These are phyloP conservation scores for Aspergillus ellipticus DNA, from an alignment of 495 filamentous ascomycete species.

Conservation along the genomic window DNA sequence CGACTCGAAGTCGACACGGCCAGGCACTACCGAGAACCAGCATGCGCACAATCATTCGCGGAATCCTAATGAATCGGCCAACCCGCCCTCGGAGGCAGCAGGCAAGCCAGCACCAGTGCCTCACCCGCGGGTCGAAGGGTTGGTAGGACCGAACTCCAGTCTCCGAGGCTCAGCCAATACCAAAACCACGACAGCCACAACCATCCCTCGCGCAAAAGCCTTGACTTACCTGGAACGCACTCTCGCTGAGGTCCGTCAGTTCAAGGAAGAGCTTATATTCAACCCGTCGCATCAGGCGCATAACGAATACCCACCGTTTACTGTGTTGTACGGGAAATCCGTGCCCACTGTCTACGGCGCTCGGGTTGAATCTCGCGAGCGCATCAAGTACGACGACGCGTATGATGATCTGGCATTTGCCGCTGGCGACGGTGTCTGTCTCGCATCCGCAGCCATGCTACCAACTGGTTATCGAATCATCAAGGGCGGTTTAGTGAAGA, in stretches of 20 bases:
- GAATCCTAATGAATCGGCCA: conserved; percentile 6
- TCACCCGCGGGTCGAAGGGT: conserved; percentile 30
- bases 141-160: conserved; percentile 30
- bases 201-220: conserved; percentile 51
- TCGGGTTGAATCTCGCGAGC: conserved; percentile 60
- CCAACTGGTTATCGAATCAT: conserved; percentile 73
- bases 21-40: conserved; percentile 9
- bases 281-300: conserved; percentile 50
- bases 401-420: conserved; percentile 89
- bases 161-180: conserved; percentile 25
- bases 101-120: conserved; percentile 26
- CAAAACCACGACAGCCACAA: conserved; percentile 40
- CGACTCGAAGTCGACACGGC: conserved; percentile 3
- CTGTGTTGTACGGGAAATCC: conserved; percentile 84
- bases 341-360: conserved; percentile 82
- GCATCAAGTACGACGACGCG: conserved; percentile 69
- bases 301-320: conserved; percentile 76
- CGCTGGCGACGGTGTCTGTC: conserved; percentile 83
- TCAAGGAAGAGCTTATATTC: conserved; percentile 69
- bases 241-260: conserved; percentile 63
- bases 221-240: conserved; percentile 74
- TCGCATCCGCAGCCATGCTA: conserved; percentile 82
- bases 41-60: conserved; percentile 5
- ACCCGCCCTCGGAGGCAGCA: conserved; percentile 2
- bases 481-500: conserved; percentile 67